Base-by-base conservation (phyloP, 108 stramenopile species). In the Discostella pseudostelligera region DNA sequence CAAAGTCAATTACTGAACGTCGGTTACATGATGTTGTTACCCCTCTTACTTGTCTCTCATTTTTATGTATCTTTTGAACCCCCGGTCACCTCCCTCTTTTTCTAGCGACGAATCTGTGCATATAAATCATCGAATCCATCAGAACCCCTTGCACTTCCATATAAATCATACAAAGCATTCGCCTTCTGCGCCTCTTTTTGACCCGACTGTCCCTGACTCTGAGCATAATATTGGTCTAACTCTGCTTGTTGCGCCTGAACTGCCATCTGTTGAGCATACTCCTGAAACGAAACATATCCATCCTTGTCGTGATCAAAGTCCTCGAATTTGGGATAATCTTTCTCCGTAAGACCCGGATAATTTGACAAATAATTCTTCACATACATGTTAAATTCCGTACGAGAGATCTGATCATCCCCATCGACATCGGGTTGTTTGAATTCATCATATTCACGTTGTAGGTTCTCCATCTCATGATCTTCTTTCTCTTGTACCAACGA, bases 361-460 rank as follows among this genome's bases (percentile, higher is more conserved):
- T 93, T 88, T 28, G 80, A 64, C 62, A 98, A 72, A 73, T 97
- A 98, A 63, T 96, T 87, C 67, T 87, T 87, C 17, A 98, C 94
- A 68, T 98, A 98, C 69, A 91, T 81, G 67, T 93, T 92, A 79
- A 98, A 98, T 79, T 98, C 94, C 9, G 86, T 78, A 39, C 92
- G 85, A 43, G 83, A 84, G 67, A 98, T 98, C 43, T 90, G 75
- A 66, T 98, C 94, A 64, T 98, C 97, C 4, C 91, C 90, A 78
- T 98, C 93, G 43, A 92, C 73, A 74, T 98, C 97, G 43, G 97
- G 97, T 67, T 96, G 95, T 80, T 96, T 95, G 80, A 98, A 98
- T 71, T 98, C 97, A 59, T 97, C 97, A 67, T 97, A 97, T 82
- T 98, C 97, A 24, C 96, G 69, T 66, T 95, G 92, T 51, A 97